Conservation (phyloP, 345 rosid genomes). For the Salix udensis region DNA sequence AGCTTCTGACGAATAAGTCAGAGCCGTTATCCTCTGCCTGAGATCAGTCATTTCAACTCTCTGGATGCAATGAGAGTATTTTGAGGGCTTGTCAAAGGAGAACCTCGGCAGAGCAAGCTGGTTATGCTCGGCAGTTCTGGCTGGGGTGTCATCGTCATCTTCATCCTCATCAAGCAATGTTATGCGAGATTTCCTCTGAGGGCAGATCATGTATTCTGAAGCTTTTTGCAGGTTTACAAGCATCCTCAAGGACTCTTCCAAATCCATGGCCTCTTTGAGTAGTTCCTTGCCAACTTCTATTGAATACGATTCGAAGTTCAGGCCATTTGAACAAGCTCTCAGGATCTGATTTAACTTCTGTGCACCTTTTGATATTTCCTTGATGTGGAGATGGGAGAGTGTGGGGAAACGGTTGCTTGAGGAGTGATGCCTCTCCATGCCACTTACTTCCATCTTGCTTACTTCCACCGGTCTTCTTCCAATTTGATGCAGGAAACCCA, state of each 20-base stretch:
- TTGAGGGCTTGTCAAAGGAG: constrained; percentile 48
- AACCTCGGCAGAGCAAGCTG: constrained; percentile 46
- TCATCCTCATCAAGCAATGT: constrained; percentile 67
- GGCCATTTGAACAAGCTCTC: constrained; percentile 58
- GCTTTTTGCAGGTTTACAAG: constrained; percentile 73
- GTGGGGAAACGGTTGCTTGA: constrained; percentile 43
- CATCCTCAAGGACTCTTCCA: constrained; percentile 77
- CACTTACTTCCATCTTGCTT: constrained; percentile 39
- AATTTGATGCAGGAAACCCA: constrained; percentile 59
- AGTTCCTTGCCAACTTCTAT: constrained; percentile 71
- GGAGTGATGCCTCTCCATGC: constrained; percentile 18
- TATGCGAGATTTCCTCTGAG: constrained; percentile 50
- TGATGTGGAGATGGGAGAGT: constrained; percentile 59
- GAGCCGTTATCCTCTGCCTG: constrained; percentile 44
- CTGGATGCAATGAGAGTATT: constrained; percentile 31
- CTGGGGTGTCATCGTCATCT: constrained; percentile 26
- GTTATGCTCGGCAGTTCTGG: constrained; percentile 25
- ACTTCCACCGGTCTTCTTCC: constrained; percentile 49
- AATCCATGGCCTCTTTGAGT: constrained; percentile 70
- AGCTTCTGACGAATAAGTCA: constrained; percentile 38
- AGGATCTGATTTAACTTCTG: constrained; percentile 73
- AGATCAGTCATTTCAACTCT: constrained; percentile 44
- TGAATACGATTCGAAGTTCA: constrained; percentile 59
- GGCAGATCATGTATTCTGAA: constrained; percentile 47
- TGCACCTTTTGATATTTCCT: constrained; percentile 75